Base-by-base conservation (phyloP, 2,329 filamentous ascomycete genomes). In the Lecanosticta acicola region DNA sequence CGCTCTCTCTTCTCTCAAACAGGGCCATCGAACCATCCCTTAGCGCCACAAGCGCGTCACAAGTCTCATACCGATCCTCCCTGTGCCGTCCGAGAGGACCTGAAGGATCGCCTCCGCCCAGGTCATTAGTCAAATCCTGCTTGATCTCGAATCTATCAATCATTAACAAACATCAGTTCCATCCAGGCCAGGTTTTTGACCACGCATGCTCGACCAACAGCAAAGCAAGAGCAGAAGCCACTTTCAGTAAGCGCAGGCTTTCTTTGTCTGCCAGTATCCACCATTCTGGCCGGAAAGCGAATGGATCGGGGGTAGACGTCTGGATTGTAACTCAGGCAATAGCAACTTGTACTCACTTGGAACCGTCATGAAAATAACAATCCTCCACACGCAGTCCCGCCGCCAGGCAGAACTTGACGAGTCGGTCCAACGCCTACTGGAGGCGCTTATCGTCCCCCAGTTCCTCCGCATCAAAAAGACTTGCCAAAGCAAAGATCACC, bases 211-310 rank as follows among this genome's bases (percentile, higher is more conserved):
- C 83, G 69, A 0, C 81, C 79, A 0, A 84, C 84, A 51, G 85
- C 71, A 38, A 78, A 82, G 58, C 87, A 87, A 2, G 86, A 83
- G 51, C 83, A 87, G 66, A 87, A 90, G 0, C 85, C 85, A 39
- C 73, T 75, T 43, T 83, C 77, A 1, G 85, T 83, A 8, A 49
- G 7, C 4, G 50, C 50, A 57, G 32, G 19, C 41, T 42, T 18
- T 50, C 44, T 26, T 16, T 11, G 4, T 49, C 46, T 5, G 5
- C 41, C 8, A 39, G 14, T 10, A 65, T 51, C 61, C 63, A 65
- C 16, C 63, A 60, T 43, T 64, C 62, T 7, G 63, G 63, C 3
- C 44, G 40, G 38, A 63, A 66, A 1, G 45, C 38, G 10, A 63
- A 49, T 3, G 63, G 62, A 2, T 61, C 47, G 0, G 55, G n/a